These are phyloP conservation scores for Pleurostoma richardsiae DNA, from an alignment of 2,329 filamentous ascomycete genomes.

Conservation along the genomic window DNA sequence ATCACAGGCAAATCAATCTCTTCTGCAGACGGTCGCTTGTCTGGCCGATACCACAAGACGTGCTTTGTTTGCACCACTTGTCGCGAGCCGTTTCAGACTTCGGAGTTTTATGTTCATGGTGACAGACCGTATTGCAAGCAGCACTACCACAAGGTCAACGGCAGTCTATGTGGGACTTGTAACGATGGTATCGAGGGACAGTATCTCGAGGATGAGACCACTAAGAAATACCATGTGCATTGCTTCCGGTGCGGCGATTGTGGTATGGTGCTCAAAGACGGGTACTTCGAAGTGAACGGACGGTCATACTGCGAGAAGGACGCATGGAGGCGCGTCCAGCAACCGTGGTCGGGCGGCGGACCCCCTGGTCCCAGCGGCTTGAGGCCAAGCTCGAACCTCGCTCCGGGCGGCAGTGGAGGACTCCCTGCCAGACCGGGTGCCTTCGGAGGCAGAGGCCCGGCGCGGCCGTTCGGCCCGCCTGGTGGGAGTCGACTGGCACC, in stretches of 20 bases:
- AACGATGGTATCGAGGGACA: constrained; percentile 86
- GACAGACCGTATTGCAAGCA: constrained; percentile 87
- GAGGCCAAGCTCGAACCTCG: constrained; percentile 8
- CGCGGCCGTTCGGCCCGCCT: constrained; percentile 8
- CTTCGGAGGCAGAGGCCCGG: constrained; percentile 12
- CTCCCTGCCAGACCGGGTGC: constrained; percentile 6
- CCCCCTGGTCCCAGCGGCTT: constrained; percentile 8
- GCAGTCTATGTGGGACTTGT: constrained; percentile 77
- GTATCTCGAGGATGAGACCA: constrained; percentile 77
- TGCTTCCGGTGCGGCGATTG: constrained; percentile 87
- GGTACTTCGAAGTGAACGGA: constrained; percentile 87
- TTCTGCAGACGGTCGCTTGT: constrained; percentile 85
- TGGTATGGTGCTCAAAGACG: constrained; percentile 65
- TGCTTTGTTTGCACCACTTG: constrained; percentile 93
- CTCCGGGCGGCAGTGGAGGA: constrained; percentile 6
- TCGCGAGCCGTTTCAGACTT: constrained; percentile 71
- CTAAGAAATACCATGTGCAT: constrained; percentile 76
- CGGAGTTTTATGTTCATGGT: constrained; percentile 86
- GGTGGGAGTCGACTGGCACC: constrained; percentile 15
- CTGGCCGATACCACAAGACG: constrained; percentile 88
- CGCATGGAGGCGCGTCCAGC: constrained; percentile 53
- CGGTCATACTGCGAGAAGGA: constrained; percentile 82
- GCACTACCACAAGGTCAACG: constrained; percentile 90
- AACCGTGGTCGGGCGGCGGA: constrained; percentile 6
- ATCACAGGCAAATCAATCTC: constrained; percentile 93